Percentiles rank a stretch among this genome's conserved stretches.
Conservation (phyloP, 805 yeast genomes). For the Lachancea fermentati region DNA sequence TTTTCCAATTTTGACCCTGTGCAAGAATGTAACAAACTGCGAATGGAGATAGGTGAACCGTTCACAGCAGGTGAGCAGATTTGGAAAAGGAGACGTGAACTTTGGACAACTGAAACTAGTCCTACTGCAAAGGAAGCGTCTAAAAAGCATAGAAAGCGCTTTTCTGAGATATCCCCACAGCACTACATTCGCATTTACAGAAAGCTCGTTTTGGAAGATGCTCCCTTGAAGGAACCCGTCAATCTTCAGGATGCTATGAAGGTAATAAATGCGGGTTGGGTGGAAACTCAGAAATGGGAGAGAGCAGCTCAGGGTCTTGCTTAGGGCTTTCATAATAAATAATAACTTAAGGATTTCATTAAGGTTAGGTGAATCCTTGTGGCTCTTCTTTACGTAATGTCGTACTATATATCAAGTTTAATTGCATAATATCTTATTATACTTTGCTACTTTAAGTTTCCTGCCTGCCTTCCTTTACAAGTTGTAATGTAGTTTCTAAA, state of each 20-base stretch:
- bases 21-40: constrained; percentile 28
- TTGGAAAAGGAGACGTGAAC: constrained; percentile 64
- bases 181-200: constrained; percentile 60
- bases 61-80: constrained; percentile 50
- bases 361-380: too few species aligned
- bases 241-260: constrained; percentile 67
- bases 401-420: not conserved
- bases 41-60: constrained; percentile 31
- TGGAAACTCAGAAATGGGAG: constrained; percentile 69
- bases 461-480: constrained; percentile 24
- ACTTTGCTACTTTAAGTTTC: not conserved
- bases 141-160: constrained; percentile 18
- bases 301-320: constrained; percentile 37
- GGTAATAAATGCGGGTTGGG: constrained; percentile 83
- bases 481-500: constrained; percentile 49
- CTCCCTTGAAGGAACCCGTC: constrained; percentile 60
- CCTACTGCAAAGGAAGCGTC: constrained; percentile 12
- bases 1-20: constrained; percentile 31
- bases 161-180: constrained; percentile 38
- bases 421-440: not conserved
- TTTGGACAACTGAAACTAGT: constrained; percentile 50
- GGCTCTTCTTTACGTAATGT: not conserved
- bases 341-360: too few species aligned
- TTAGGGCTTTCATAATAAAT: not conserved
- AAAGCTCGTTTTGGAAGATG: constrained; percentile 63